Evolutionary conservation across 2,329 filamentous ascomycete species (phyloP), one percentile per base, ranked within the genome.

Genomic region (Talaromyces sp.): DNA sequence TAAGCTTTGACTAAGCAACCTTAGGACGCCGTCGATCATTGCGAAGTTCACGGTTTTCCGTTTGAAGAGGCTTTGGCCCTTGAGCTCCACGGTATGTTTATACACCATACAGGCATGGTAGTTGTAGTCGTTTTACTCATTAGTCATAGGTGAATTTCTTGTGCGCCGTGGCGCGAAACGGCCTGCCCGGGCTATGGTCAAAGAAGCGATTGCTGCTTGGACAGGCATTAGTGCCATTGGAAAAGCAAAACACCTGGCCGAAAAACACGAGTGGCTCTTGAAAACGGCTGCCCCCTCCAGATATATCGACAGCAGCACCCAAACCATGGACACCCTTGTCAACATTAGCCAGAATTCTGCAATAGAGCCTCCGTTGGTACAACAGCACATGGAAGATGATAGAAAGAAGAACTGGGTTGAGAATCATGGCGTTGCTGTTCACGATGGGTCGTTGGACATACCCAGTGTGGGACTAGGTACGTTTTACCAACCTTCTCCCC

Each of bases 241-340:
- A 10, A 88, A 88, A 69, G 82, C 82, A 3, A 75, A 80, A 32
- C 83, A 87, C 51, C 72, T 88, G 8, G 73, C 78, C 2, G 79
- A 82, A 60, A 86, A 85, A 65, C 84, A 86, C 63, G 84, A 85
- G 65, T 86, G 82, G 78, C 69, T 88, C n/a, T 73, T 88, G 30
- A 82, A 81, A 63, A 83, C 82, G 11, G 82, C 81, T 3, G 77
- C 78, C 2, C 80, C 78, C 3, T 74, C 82, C 9, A 78, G 79
- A 36, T 82, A 77, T 3, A 77, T 80, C 55, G 84, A 88, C 67
- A 79, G 77, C 22, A 81, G 76, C 11, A 84, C 83, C 25, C 86
- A 88, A 70, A 88, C 84, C 0, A 77, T 78, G 32, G 76, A 80
- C 61, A 76, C 82, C n/a, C 77, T 81, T 13, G 68, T 77, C 33